A percentile compares a stretch with the other conserved stretches of the same genome.
Evolutionary conservation across 192 early-diverging fungal genomes (phyloP).

Genomic region (Cetraspora pellucida): DNA sequence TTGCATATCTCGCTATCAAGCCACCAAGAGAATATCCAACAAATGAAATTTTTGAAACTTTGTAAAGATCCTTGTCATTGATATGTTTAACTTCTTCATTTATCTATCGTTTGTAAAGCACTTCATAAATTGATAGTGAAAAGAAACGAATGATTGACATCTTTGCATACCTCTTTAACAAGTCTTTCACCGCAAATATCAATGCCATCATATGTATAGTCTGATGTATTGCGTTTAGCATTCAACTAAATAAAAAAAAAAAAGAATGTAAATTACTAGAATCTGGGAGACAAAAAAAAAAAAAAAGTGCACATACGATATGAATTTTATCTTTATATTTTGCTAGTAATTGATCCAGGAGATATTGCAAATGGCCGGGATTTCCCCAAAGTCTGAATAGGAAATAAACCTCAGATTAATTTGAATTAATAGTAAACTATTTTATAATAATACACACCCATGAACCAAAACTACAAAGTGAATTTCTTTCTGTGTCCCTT

Average conservation of each 20-base stretch:
- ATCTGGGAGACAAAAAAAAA: neutral
- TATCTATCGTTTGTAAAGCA: neutral
- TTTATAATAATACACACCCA: constrained; percentile 1
- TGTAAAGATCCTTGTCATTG: constrained; percentile 36
- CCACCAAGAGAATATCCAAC: constrained; percentile 65
- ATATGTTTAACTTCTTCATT: constrained; percentile 41
- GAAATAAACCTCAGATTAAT: neutral
- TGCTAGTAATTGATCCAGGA: constrained; percentile 5
- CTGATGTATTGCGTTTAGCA: constrained; percentile 46
- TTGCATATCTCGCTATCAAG: constrained; percentile 53
- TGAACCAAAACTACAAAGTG: constrained; percentile 12
- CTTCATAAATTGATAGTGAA: neutral
- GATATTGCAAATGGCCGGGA: constrained; percentile 21
- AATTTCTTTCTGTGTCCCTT: neutral
- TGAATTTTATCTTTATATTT: constrained; percentile 8
- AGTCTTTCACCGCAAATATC: constrained; percentile 58
- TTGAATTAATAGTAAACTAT: neutral
- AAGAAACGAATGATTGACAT: neutral
- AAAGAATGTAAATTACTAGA: neutral
- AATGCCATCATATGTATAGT: constrained; percentile 59
- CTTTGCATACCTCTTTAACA: constrained; percentile 43
- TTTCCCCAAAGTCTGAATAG: constrained; percentile 32
- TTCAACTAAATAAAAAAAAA: constrained; percentile 46
- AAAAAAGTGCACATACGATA: constrained; percentile 16
- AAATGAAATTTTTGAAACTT: constrained; percentile 40